phyloP scores from a whole-genome alignment of 1,284 basidiomycete genomes.

The Pulveroboletus sp. region DNA sequence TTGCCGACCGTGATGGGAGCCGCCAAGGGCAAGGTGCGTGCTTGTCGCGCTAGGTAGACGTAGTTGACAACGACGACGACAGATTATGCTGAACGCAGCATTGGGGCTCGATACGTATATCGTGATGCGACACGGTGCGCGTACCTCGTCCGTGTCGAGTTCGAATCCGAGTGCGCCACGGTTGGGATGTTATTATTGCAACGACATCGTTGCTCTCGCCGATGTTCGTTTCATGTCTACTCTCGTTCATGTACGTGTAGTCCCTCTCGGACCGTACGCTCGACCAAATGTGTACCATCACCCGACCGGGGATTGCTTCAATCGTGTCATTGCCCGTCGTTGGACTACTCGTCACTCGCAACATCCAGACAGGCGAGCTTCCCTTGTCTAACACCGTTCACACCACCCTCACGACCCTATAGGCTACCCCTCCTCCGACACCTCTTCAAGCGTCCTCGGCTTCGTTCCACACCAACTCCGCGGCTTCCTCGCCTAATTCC shows the following conservation, averaged over 20 bases:
- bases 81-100: conserved; percentile 94
- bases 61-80: not conserved
- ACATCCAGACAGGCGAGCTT: conserved; percentile 79
- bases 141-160: conserved; percentile 29
- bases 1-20: conserved; percentile 88
- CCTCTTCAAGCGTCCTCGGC: conserved; percentile 66
- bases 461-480: conserved; percentile 93
- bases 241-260: conserved; percentile 42
- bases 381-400: not conserved
- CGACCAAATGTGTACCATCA: conserved; percentile 99
- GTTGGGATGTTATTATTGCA: conserved; percentile 97
- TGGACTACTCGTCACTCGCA: conserved; percentile 90
- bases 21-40: conserved; percentile 74
- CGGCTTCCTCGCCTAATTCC: conserved; percentile 86
- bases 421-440: conserved; percentile 41
- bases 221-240: conserved; percentile 60
- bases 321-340: conserved; percentile 92
- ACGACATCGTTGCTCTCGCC: conserved; percentile 94
- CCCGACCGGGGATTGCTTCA: conserved; percentile 91
- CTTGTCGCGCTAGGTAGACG: not conserved
- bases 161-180: conserved; percentile 37
- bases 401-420: not conserved
- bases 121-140: conserved; percentile 93
- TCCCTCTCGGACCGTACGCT: conserved; percentile 92
- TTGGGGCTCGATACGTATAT: conserved; percentile 96